These are phyloP conservation scores for Podaxis sp. DNA, from an alignment of 768 basidiomycete species.

Conservation along the genomic window DNA sequence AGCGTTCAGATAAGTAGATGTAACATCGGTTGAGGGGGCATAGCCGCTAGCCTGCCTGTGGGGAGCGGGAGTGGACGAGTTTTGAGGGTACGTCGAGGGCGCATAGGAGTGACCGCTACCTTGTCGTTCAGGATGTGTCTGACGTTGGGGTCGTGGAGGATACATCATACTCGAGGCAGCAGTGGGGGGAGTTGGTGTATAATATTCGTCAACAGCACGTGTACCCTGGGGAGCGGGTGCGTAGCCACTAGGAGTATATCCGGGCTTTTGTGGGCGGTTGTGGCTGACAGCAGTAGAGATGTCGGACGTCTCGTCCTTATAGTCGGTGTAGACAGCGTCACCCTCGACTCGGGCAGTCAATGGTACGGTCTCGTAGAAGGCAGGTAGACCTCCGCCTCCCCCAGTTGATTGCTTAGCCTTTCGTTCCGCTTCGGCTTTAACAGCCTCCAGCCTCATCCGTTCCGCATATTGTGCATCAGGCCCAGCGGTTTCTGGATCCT, in stretches of 20 bases:
- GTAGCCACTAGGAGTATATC: conserved; percentile 57
- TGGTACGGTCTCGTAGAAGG: conserved; percentile 74
- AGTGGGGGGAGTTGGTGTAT: conserved; percentile 36
- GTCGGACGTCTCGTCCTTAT: conserved; percentile 29
- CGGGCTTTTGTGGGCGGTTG: conserved; percentile 26
- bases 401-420: conserved; percentile 59
- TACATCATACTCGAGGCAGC: conserved; percentile 30
- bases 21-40: conserved; percentile 15
- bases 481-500: conserved; percentile 31
- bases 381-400: conserved; percentile 66
- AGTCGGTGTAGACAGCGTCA: conserved; percentile 56
- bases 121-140: conserved; percentile 33
- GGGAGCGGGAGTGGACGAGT: conserved; percentile 13
- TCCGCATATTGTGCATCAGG: conserved; percentile 43
- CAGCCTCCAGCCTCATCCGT: conserved; percentile 75
- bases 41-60: conserved; percentile 22
- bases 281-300: conserved; percentile 28
- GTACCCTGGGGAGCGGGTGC: conserved; percentile 60
- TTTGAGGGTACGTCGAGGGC: conserved; percentile 29
- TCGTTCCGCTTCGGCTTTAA: conserved; percentile 84
- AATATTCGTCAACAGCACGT: conserved; percentile 76
- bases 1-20: conserved; percentile 13
- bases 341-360: conserved; percentile 59
- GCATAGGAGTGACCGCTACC: conserved; percentile 38
- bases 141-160: conserved; percentile 40